Base-by-base conservation (phyloP, 177 flowering plant species). In the Vitis hybrid region DNA sequence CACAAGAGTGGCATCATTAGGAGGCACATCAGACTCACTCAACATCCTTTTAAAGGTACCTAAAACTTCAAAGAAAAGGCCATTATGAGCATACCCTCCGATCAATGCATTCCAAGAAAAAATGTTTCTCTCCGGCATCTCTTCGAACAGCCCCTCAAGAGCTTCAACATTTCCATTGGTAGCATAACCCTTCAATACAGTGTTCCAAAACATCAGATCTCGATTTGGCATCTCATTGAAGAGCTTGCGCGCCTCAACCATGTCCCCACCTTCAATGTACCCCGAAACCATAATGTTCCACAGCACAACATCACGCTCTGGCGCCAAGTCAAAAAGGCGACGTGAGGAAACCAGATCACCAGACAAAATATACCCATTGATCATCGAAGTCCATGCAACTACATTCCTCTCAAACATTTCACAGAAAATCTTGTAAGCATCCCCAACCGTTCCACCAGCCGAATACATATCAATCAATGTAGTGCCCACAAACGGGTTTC, bases 31-130 rank as follows among this genome's bases (percentile, higher is more conserved):
- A 8, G 84, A 74, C 21, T 83, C 94, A 13, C 32, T 32, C 19
- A 89, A 56, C 95, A 89, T 91, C 74, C 82, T 74, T 49, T 85
- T 80, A 64, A 91, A 88, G 60, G 86, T 60, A 34, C 34, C 62
- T 72, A 92, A 65, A 63, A 85, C 90, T 32, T 89, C 82, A 39
- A 57, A 65, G 58, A 75, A 82, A 6, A 19, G 74, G 18, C 81
- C 81, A 72, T 79, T 77, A 9, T 68, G 81, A 2, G 84, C 83
- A 81, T 85, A 93, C 11, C 89, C 94, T 56, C 84, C 86, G 56
- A 89, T 76, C 75, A 92, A 70, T 51, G 83, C 93, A 70, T 91
- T 93, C 97, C 98, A 93, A 12, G 93, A 87, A 62, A 89, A 88
- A 9, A 86, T 62, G 77, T 91, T 88, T 70, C 78, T 84, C 69